A percentile compares a stretch with the other conserved stretches of the same genome.
phyloP scores from a whole-genome alignment of 129 eudicot species.

The Helianthus annuus region HanXRQr2.0-SUNRISE NC_035444.2:41878157-41878656 shows the following conservation, averaged over 20 bases:
- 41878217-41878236: slow-evolving; percentile 21
- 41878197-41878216: slow-evolving; percentile 25
- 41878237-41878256: slow-evolving; percentile 17
- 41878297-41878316: slow-evolving; percentile 50
- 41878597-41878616: slow-evolving; percentile 26
- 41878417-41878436: slow-evolving; percentile 11
- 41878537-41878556: slow-evolving; percentile 19
- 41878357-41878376: slow-evolving; percentile 24
- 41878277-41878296: slow-evolving; percentile 55
- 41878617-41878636: slow-evolving; percentile 13
- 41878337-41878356: slow-evolving; percentile 6
- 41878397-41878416: not conserved
- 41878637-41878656: slow-evolving; percentile 17
- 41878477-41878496: slow-evolving; percentile 24
- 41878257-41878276: slow-evolving; percentile 40
- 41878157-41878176: slow-evolving; percentile 28
- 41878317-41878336: slow-evolving; percentile 34
- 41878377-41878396: slow-evolving; percentile 13
- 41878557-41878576: too few species aligned
- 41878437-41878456: slow-evolving; percentile 4
- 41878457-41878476: slow-evolving; percentile 25
- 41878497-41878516: slow-evolving; percentile 13
- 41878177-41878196: slow-evolving; percentile 27
- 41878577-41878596: not conserved
- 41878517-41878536: slow-evolving; percentile 21